A percentile compares a stretch with the other conserved stretches of the same genome.
These are phyloP conservation scores for Umbelopsis sp. DNA, from an alignment of 371 early-diverging fungal species.

Conservation along the genomic window DNA sequence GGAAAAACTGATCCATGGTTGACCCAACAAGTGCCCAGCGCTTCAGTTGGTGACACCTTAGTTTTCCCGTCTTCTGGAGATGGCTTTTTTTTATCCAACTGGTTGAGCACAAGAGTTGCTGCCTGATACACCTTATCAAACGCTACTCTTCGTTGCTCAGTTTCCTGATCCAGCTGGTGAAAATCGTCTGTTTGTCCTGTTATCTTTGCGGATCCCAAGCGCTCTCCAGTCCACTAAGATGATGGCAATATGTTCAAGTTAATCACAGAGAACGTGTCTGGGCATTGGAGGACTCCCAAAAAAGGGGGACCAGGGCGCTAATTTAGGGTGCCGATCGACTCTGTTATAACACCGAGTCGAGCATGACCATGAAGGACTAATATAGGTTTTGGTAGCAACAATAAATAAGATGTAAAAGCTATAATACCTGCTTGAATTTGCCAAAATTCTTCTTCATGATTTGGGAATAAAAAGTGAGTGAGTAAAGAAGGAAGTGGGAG, in stretches of 20 bases:
- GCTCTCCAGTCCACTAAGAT: constrained; percentile 55
- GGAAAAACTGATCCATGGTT: constrained; percentile 59
- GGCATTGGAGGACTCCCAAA: constrained; percentile 7
- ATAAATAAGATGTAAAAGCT: neutral
- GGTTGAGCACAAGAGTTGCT: constrained; percentile 26
- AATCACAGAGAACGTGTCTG: constrained; percentile 2
- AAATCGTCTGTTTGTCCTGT: constrained; percentile 53
- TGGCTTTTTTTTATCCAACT: constrained; percentile 55
- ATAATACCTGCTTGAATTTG: constrained; percentile 67
- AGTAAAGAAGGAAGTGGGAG: constrained; percentile 20
- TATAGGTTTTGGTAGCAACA: neutral
- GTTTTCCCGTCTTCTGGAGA: constrained; percentile 63
- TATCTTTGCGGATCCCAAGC: constrained; percentile 49
- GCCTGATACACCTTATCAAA: constrained; percentile 43
- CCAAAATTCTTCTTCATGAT: constrained; percentile 70
- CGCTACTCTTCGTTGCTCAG: constrained; percentile 34
- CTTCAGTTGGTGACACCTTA: constrained; percentile 63
- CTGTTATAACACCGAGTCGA: neutral
- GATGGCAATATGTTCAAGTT: constrained; percentile 21
- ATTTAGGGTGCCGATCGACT: neutral
- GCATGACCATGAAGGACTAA: neutral
- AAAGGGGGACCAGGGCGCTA: constrained; percentile 12
- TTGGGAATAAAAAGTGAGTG: constrained; percentile 1
- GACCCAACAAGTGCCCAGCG: constrained; percentile 63
- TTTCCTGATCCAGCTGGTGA: constrained; percentile 41